A percentile compares a stretch with the other conserved stretches of the same genome.
Evolutionary conservation across 805 yeast genomes (phyloP).

Genomic region (Starmerella tilneyi): DNA sequence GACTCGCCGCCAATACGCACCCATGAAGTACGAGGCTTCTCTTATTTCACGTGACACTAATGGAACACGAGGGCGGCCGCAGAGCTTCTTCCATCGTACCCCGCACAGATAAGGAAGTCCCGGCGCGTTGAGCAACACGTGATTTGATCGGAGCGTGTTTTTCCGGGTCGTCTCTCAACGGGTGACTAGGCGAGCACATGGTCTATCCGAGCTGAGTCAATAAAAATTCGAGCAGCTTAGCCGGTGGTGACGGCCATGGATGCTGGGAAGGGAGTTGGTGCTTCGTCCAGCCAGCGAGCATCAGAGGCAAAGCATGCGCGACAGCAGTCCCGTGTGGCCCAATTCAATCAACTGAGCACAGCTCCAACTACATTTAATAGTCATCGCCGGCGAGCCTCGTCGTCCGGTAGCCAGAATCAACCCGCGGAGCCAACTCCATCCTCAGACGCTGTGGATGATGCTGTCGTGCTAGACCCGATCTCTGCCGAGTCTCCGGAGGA

Average conservation of each 20-base stretch:
- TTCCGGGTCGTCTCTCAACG: constrained; percentile 5
- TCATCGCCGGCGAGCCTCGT: constrained; percentile 13
- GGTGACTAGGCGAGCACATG: constrained; percentile 3
- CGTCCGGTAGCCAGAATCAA: constrained; percentile 1
- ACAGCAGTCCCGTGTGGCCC: constrained; percentile 23
- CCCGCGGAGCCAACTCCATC: background rate
- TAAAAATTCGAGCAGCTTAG: constrained; percentile 1
- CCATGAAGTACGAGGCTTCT: no score
- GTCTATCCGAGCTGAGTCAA: constrained; percentile 6
- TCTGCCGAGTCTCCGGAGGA: constrained; percentile 23
- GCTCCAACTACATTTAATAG: constrained; percentile 13
- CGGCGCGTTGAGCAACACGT: no score
- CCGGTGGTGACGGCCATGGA: constrained; percentile 3
- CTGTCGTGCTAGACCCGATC: constrained; percentile 13
- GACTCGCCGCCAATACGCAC: no score
- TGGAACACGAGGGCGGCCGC: no score
- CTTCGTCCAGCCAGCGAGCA: background rate
- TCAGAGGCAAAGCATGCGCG: constrained; percentile 6
- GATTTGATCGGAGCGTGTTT: constrained; percentile 5
- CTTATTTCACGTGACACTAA: no score
- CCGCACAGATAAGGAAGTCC: constrained; percentile 7
- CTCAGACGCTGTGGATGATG: background rate
- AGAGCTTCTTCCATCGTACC: no score
- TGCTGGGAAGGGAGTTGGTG: constrained; percentile 1
- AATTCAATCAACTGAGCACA: constrained; percentile 23